Evolutionary conservation across 2,329 filamentous ascomycete genomes (phyloP).

Genomic region (Harringtonia lauricola): DNA sequence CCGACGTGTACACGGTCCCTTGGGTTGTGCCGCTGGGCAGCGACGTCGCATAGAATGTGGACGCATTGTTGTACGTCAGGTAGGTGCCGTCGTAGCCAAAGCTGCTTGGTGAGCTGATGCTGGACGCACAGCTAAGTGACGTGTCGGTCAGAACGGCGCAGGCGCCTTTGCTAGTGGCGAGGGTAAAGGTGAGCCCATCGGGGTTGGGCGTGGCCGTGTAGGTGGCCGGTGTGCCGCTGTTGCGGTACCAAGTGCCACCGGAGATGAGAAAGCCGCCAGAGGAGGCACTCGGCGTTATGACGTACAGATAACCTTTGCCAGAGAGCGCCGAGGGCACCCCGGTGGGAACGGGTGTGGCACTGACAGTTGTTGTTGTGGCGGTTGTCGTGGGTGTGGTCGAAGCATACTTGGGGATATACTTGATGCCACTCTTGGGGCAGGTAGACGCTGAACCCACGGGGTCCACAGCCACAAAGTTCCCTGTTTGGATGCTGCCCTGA

Average conservation of each 20-base stretch:
- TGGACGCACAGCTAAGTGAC: constrained; percentile 11
- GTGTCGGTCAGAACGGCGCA: constrained; percentile 9
- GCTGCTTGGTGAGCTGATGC: constrained; percentile 6
- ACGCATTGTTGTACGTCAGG: constrained; percentile 13
- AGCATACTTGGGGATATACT: constrained; percentile 16
- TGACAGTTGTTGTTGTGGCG: neutral
- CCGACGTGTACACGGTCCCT: constrained; percentile 13
- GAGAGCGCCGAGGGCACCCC: constrained; percentile 2
- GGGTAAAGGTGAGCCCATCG: constrained; percentile 12
- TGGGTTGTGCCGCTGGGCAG: constrained; percentile 14
- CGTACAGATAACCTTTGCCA: constrained; percentile 8
- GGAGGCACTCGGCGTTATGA: constrained; percentile 2
- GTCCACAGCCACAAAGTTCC: constrained; percentile 45
- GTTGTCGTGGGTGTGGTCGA: neutral
- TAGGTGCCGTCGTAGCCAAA: constrained; percentile 17
- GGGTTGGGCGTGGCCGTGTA: constrained; percentile 15
- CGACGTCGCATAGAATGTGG: constrained; percentile 13
- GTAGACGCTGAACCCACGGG: constrained; percentile 47
- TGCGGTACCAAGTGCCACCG: constrained; percentile 16
- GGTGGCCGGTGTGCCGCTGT: constrained; percentile 16
- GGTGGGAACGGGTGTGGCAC: no score
- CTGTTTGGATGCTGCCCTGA: constrained; percentile 21
- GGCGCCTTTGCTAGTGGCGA: constrained; percentile 15
- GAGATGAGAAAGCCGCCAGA: constrained; percentile 15
- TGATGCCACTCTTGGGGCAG: constrained; percentile 42